These are phyloP conservation scores for Elsinoe australis DNA, from an alignment of 2,329 filamentous ascomycete genomes.

Conservation along the genomic window DNA sequence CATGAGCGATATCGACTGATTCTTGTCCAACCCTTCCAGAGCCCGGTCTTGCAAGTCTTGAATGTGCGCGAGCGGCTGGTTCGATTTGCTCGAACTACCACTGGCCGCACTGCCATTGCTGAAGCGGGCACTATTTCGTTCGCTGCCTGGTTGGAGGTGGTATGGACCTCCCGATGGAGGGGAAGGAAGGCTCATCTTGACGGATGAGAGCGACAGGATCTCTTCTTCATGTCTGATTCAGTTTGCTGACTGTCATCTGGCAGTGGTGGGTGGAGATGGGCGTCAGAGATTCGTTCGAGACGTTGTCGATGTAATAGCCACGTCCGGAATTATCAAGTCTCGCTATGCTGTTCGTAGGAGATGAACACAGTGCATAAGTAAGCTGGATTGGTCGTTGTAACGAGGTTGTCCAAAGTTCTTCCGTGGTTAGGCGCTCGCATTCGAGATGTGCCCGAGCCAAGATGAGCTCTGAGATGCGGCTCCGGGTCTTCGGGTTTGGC, in stretches of 20 bases:
- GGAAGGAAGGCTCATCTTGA: slow-evolving; percentile 15
- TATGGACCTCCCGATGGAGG: slow-evolving; percentile 15
- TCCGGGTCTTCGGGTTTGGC: slow-evolving; percentile 10
- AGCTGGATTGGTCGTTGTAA: no score
- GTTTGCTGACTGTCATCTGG: neutral
- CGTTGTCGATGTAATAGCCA: neutral
- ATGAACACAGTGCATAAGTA: no score
- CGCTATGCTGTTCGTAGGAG: no score
- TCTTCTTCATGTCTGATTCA: slow-evolving; percentile 9
- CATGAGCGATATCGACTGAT: slow-evolving; percentile 28
- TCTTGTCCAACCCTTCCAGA: slow-evolving; percentile 29
- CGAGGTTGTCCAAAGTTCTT: neutral
- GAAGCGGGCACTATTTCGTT: slow-evolving; percentile 12
- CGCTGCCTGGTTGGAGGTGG: slow-evolving; percentile 8
- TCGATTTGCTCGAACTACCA: slow-evolving; percentile 8
- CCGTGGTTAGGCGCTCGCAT: slow-evolving; percentile 1
- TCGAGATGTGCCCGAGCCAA: slow-evolving; percentile 9
- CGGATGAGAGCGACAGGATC: neutral
- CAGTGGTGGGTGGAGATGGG: neutral
- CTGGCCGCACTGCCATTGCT: slow-evolving; percentile 21
- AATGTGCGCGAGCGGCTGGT: slow-evolving; percentile 32
- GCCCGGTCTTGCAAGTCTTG: slow-evolving; percentile 38
- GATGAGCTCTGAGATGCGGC: slow-evolving; percentile 6
- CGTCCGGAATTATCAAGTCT: no score
- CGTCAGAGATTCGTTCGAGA: neutral